Conservation (phyloP, 345 rosid genomes). For the Kernera saxatilis region DNA sequence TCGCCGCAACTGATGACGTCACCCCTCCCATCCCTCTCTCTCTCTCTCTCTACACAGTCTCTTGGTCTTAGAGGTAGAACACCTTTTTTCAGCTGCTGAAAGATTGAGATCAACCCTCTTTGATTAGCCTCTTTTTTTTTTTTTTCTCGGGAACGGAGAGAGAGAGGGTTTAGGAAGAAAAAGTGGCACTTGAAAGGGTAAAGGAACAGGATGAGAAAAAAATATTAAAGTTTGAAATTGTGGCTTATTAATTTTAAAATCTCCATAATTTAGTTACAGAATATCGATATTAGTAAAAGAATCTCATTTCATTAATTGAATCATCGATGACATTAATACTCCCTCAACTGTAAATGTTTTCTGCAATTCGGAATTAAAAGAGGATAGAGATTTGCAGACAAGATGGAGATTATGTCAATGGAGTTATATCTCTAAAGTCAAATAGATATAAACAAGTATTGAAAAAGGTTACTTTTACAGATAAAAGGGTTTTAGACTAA, state of each 20-base stretch:
- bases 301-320: too few relatives aligned
- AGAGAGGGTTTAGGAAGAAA: constrained; percentile 31
- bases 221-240: constrained; percentile 24
- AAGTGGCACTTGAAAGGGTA: constrained; percentile 33
- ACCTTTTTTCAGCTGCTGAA: constrained; percentile 13
- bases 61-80: not conserved
- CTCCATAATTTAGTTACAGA: not conserved
- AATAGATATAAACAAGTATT: not conserved
- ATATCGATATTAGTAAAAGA: not conserved
- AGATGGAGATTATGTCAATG: not conserved
- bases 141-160: constrained; percentile 17
- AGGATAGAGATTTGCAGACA: not conserved
- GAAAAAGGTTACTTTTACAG: constrained; percentile 8
- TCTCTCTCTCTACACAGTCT: not conserved
- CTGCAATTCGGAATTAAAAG: not conserved
- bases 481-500: constrained; percentile 18
- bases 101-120: constrained; percentile 30
- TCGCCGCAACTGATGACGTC: constrained; percentile 95
- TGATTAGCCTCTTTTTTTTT: too few relatives aligned
- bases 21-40: constrained; percentile 72
- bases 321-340: too few relatives aligned
- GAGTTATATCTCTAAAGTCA: not conserved
- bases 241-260: not conserved
- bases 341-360: not conserved
- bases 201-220: not conserved